Evolutionary conservation across 148 eudicot species (phyloP).

Genomic region (Drosera capensis): DNA sequence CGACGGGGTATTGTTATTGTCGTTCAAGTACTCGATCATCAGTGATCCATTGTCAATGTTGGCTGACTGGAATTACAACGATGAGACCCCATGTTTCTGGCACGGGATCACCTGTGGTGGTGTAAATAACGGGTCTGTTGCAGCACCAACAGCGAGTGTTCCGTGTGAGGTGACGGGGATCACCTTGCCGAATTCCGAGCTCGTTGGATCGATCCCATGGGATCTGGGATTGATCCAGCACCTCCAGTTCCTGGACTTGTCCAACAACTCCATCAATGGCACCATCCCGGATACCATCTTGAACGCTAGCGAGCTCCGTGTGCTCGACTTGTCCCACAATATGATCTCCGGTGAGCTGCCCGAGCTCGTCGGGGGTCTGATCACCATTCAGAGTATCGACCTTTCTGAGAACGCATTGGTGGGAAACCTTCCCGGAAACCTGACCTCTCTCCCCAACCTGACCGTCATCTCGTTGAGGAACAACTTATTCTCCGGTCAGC

Average conservation of each 20-base stretch:
- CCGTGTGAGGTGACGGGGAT: constrained; percentile 66
- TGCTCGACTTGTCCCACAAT: constrained; percentile 50
- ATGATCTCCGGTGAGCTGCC: constrained; percentile 67
- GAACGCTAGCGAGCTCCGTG: constrained; percentile 56
- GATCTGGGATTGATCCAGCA: constrained; percentile 55
- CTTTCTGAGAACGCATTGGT: too few relatives aligned
- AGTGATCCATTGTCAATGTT: constrained; percentile 71
- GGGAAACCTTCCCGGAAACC: too few relatives aligned
- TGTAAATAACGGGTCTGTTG: constrained; percentile 57
- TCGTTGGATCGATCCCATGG: constrained; percentile 64
- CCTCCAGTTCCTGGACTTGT: constrained; percentile 68
- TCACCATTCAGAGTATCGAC: too few relatives aligned
- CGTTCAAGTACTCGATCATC: constrained; percentile 50
- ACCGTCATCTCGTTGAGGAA: neutral
- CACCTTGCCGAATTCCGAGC: constrained; percentile 62
- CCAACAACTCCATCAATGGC: constrained; percentile 68
- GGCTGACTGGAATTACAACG: constrained; percentile 58
- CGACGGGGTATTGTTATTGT: constrained; percentile 51
- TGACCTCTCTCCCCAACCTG: too few relatives aligned
- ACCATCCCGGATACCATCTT: constrained; percentile 51
- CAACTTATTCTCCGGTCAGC: too few relatives aligned
- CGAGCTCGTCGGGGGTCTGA: constrained; percentile 54
- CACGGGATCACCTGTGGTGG: constrained; percentile 87
- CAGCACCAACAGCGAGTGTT: constrained; percentile 69
- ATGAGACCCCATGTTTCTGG: constrained; percentile 90